phyloP scores from a whole-genome alignment of 108 stramenopile genomes.

The Cyclostephanos tholiformis region DNA sequence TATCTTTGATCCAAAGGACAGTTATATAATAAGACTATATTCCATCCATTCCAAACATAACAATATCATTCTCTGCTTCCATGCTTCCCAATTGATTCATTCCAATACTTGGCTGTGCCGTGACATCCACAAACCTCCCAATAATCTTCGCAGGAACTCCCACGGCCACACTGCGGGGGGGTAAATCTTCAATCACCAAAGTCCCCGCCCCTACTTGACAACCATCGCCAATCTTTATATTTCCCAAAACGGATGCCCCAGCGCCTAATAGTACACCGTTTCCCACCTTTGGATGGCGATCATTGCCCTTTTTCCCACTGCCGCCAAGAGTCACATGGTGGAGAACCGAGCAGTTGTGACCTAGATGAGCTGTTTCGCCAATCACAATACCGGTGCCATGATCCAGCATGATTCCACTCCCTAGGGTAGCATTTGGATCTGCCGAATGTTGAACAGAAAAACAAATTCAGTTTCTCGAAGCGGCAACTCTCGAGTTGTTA shows the following conservation, averaged over 20 bases:
- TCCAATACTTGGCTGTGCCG: conserved; percentile 61
- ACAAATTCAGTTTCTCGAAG: neutral
- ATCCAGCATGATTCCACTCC: conserved; percentile 79
- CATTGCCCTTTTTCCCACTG: conserved; percentile 76
- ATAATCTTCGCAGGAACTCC: conserved; percentile 71
- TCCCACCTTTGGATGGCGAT: conserved; percentile 89
- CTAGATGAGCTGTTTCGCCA: conserved; percentile 84
- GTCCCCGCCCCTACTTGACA: conserved; percentile 78
- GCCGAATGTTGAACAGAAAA: neutral
- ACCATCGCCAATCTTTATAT: conserved; percentile 74
- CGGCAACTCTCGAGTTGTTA: neutral
- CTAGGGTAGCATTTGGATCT: conserved; percentile 77
- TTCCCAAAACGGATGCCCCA: conserved; percentile 82
- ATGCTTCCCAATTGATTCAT: conserved; percentile 74
- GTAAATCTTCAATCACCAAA: conserved; percentile 76
- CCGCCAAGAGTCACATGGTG: conserved; percentile 90
- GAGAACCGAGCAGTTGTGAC: conserved; percentile 81
- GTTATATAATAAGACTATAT: no score
- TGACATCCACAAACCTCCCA: conserved; percentile 70
- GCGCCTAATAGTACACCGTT: conserved; percentile 83
- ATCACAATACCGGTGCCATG: conserved; percentile 90
- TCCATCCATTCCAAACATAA: conserved; percentile 57
- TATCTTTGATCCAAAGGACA: no score
- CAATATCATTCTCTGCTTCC: conserved; percentile 41
- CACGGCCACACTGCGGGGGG: conserved; percentile 53